Base-by-base conservation (phyloP, 148 eudicot species). In the Chenopodium album region DNA sequence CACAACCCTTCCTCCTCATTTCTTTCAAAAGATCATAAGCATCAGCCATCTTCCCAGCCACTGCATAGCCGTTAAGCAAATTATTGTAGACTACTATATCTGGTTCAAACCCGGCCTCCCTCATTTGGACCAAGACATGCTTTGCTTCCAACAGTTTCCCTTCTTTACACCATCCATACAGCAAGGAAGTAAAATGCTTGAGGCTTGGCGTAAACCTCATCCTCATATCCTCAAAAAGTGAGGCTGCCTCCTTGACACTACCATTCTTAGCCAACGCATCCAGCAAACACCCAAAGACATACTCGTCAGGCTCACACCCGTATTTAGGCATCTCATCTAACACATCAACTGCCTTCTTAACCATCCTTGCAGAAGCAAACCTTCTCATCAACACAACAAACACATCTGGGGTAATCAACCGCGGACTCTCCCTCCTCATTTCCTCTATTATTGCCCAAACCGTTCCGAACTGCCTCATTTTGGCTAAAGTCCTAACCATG, bases 201-300 rank as follows among this genome's bases (percentile, higher is more conserved):
- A 95, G 82, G 3, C 89, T 92, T 4, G 94, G 99, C 31, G 81
- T 80, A 89, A 95, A 95, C 86, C 89, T 82, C 73, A 81, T 65
- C 74, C 93, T 89, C 97, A 91, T 94, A 74, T 95, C 99, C 78
- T 91, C 99, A 85, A 92, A 95, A 89, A 95, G 78, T 3, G 82
- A 84, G 29, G 99, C 94, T 10, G 99, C 99, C 79, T 95, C 97
- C 81, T 95, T 95, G 11, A 91, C 94, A 84, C 94, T 89, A n/a
- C 99, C 98, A 82, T 93, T 95, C 88, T 95, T 95, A 48, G 95
- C 90, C 87, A 95, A 89, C 4, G 99, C 98, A 86, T 95, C 98
- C 83, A 95, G 87, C 88, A 95, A 87, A 78, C 97, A 95, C 77
- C 98, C 98, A 82, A 95, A 95, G 7, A 89, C 97, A 81, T 93